Conservation (phyloP, 371 early-diverging fungal species). For the Enteropsectra breve region DNA sequence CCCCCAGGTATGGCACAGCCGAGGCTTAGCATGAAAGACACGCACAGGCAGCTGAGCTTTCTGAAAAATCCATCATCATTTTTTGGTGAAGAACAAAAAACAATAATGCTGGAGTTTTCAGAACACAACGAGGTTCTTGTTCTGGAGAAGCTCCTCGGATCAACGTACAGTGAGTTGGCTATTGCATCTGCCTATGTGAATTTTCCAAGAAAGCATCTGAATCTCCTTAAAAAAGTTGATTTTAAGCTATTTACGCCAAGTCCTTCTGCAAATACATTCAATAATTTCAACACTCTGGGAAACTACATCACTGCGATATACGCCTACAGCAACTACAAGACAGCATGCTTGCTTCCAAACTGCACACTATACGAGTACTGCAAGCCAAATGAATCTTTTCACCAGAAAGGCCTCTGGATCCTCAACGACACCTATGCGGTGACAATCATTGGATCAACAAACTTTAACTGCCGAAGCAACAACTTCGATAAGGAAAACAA, state of each 20-base stretch:
- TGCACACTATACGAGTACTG: conserved; percentile 22
- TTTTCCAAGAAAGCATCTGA: conserved; percentile 30
- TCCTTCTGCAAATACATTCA: conserved; percentile 35
- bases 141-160: conserved; percentile 5
- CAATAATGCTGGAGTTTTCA: conserved; percentile 9
- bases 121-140: conserved; percentile 22
- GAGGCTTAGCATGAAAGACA: neutral
- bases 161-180: conserved; percentile 19
- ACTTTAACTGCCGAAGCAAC: conserved; percentile 47
- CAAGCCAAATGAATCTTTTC: conserved; percentile 26
- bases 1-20: neutral
- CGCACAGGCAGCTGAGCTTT: neutral
- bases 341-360: conserved; percentile 1
- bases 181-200: conserved; percentile 50
- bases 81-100: no score
- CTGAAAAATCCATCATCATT: neutral
- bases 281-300: conserved; percentile 20
- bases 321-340: conserved; percentile 24
- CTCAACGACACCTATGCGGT: conserved; percentile 31
- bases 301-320: conserved; percentile 29
- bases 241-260: conserved; percentile 19
- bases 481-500: conserved; percentile 40
- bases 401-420: conserved; percentile 52
- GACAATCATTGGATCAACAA: conserved; percentile 46
- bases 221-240: conserved; percentile 20